Evolutionary conservation across 163 green algal genomes (phyloP).

Genomic region (Scenedesmus sp.): DNA sequence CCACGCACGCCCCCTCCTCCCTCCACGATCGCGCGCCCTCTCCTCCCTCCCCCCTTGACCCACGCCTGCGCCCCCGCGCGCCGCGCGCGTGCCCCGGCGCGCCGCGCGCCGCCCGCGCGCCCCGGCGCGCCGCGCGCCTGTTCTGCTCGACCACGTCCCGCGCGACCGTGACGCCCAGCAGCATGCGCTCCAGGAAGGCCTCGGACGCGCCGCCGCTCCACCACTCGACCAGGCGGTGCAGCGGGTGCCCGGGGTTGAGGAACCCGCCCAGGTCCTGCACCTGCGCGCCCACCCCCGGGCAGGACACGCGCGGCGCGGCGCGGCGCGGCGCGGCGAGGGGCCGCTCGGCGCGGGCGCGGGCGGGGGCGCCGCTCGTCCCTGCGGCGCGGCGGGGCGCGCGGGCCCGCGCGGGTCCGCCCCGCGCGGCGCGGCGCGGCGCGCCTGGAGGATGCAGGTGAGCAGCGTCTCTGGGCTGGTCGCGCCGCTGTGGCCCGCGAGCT

Average conservation of each 20-base stretch:
- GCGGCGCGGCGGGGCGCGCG: too few species aligned
- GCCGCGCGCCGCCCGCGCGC: conserved; percentile 43
- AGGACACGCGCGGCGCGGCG: neutral
- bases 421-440: neutral
- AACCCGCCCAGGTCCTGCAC: conserved; percentile 44
- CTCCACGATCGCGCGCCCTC: neutral
- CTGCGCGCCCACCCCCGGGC: neutral
- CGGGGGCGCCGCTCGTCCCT: too few species aligned
- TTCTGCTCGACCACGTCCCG: conserved; percentile 35
- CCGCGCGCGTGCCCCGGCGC: too few species aligned
- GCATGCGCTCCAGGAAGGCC: conserved; percentile 46
- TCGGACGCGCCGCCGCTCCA: conserved; percentile 26
- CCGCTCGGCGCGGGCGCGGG: too few species aligned
- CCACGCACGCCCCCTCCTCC: too few species aligned
- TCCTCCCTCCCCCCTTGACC: neutral
- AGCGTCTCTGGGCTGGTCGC: conserved; percentile 32
- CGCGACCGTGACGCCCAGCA: conserved; percentile 38
- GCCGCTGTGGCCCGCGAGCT: conserved; percentile 1
- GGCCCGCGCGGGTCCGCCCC: neutral
- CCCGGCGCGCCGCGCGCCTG: too few species aligned
- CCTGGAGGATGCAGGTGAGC: conserved; percentile 43
- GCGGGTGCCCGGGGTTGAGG: conserved; percentile 20
- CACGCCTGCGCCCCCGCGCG: neutral
- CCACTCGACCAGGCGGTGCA: conserved; percentile 30
- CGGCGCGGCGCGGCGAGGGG: neutral